A percentile compares a stretch with the other conserved stretches of the same genome.
These are phyloP conservation scores for Suhomyces tanzawaensis DNA, from an alignment of 805 yeast genomes.

Conservation along the genomic window DNA sequence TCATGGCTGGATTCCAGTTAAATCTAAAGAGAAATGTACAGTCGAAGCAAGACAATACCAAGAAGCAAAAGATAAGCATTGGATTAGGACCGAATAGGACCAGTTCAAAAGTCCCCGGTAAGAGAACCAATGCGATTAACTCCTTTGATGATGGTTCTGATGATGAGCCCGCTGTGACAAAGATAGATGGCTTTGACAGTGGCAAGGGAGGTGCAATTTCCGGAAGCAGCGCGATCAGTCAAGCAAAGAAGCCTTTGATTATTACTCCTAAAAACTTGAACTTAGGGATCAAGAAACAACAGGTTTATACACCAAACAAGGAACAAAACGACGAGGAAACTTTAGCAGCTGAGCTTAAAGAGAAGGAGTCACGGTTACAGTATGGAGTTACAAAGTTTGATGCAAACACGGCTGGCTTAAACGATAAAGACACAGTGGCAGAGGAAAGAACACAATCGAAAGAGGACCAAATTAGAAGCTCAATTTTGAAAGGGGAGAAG, in stretches of 20 bases:
- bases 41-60: not conserved
- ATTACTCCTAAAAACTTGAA: constrained; percentile 18
- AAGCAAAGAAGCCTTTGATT: constrained; percentile 12
- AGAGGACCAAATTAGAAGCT: constrained; percentile 10
- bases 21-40: constrained; percentile 15
- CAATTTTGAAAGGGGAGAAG: constrained; percentile 7
- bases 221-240: constrained; percentile 7
- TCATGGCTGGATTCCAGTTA: constrained; percentile 22
- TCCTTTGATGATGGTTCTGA: constrained; percentile 17
- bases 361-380: constrained; percentile 6
- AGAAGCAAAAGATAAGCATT: constrained; percentile 5
- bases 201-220: constrained; percentile 14
- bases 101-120: not conserved
- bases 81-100: not conserved
- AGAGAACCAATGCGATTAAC: not conserved
- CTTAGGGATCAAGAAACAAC: constrained; percentile 3
- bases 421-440: not conserved
- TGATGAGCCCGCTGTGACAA: constrained; percentile 16
- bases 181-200: constrained; percentile 25
- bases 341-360: constrained; percentile 3
- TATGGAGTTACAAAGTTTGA: constrained; percentile 19
- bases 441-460: constrained; percentile 2
- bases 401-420: not conserved
- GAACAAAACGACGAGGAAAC: constrained; percentile 9
- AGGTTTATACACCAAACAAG: constrained; percentile 6